Evolutionary conservation across 805 yeast genomes (phyloP).

Genomic region (Wickerhamomyces alni): DNA sequence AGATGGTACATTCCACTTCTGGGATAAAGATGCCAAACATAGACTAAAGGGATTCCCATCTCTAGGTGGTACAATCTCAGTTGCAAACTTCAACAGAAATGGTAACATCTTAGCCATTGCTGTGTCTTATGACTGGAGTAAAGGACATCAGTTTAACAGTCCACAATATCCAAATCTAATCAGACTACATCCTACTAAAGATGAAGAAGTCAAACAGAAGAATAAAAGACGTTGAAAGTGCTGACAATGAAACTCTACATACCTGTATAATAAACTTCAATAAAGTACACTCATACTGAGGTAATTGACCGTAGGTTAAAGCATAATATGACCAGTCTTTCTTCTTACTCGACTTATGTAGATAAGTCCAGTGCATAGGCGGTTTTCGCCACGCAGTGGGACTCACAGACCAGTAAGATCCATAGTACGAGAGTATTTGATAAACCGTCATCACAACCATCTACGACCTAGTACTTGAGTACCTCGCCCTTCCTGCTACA

Average conservation of each 20-base stretch:
- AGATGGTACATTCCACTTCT: conserved; percentile 88
- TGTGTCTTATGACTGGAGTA: conserved; percentile 91
- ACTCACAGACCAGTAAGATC: too few species aligned
- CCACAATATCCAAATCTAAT: conserved; percentile 71
- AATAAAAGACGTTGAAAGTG: conserved; percentile 26
- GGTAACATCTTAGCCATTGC: conserved; percentile 91
- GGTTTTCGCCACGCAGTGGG: too few species aligned
- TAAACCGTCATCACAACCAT: too few species aligned
- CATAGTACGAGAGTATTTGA: too few species aligned
- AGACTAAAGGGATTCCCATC: conserved; percentile 77
- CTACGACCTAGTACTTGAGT: too few species aligned
- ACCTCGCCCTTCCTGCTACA: too few species aligned
- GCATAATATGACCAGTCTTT: too few species aligned
- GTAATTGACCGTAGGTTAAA: too few species aligned
- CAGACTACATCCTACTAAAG: conserved; percentile 78
- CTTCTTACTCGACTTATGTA: too few species aligned
- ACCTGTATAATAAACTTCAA: too few species aligned
- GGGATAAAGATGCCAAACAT: conserved; percentile 93
- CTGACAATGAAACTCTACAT: not conserved
- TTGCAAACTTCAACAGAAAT: conserved; percentile 72
- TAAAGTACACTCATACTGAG: too few species aligned
- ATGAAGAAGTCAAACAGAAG: conserved; percentile 70
- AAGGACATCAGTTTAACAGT: conserved; percentile 75
- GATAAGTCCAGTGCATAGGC: too few species aligned
- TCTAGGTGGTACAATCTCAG: conserved; percentile 61